Evolutionary conservation across 306 rosid genomes (phyloP), one percentile per base, ranked within the genome.

Genomic region (Cucurbita pepo): DNA sequence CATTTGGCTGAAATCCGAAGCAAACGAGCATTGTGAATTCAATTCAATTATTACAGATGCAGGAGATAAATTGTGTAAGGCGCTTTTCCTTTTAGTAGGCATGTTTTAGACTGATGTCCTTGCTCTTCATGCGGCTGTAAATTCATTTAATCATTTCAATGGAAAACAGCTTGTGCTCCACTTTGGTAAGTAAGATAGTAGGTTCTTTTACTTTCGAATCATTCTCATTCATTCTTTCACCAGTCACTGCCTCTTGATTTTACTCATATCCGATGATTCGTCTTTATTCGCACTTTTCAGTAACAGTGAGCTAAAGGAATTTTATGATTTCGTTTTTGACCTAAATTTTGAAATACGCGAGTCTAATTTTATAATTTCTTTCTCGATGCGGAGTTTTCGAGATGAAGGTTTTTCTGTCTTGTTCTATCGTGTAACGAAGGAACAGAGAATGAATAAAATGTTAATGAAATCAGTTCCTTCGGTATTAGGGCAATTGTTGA

Each of bases 91-190:
- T 66, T 66, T 66, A 66, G 56, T 66, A 66, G 40, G 16, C n/a
- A 40, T 63, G 52, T 40, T 15, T 41, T 16, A 9, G 15, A 14
- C 48, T 5, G 16, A 45, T 45, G 72, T 44, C 72, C 55, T 21
- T 66, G 3, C 51, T 36, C 6, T 40, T 37, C 47, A 3, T 37
- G 47, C 22, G 5, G 19, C 47, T 41, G 8, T 3, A 38, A 4
- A 18, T 40, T 9, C 71, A 64, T 64, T 64, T 66, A 44, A 45
- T 66, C 55, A 66, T 66, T 66, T 66, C 40, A 19, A 66, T 66
- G 40, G 72, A 40, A 22, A 44, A 45, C 72, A 66, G 55, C 72
- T 66, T 45, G 55, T 44, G 55, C n/a, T 66, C 72, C 72, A 66
- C 72, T 66, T 45, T 44, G 6, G 71, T 65, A 44, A 18, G 55